phyloP scores from a whole-genome alignment of 352 stramenopile species.

The Phytophthora palmivora region DNA sequence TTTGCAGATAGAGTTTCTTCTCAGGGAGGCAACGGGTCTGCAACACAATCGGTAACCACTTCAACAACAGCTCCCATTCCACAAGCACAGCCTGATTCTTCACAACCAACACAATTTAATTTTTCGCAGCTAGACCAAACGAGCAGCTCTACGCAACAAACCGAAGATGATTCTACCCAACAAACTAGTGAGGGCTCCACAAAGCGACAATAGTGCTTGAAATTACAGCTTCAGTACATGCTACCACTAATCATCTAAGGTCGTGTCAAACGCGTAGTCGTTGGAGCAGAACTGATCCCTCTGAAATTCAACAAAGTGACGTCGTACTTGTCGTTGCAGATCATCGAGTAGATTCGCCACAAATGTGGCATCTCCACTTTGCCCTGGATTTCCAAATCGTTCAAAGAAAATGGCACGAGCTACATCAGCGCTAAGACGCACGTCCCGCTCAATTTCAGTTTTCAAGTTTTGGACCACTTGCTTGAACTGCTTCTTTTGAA shows the following conservation, averaged over 20 bases:
- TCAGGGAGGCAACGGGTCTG: conserved; percentile 2
- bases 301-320: conserved; percentile 16
- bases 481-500: conserved; percentile 24
- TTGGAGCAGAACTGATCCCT: not conserved
- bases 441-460: conserved; percentile 25
- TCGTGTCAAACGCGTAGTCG: not conserved
- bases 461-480: conserved; percentile 9
- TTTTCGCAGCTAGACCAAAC: conserved; percentile 17
- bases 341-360: conserved; percentile 19
- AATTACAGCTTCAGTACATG: too few relatives aligned
- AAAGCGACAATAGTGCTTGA: conserved; percentile 10
- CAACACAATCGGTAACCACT: not conserved
- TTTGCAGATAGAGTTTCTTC: conserved; percentile 9
- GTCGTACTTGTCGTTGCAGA: conserved; percentile 21
- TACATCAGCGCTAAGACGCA: conserved; percentile 8
- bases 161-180: not conserved
- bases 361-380: conserved; percentile 20
- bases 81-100: not conserved
- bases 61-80: not conserved
- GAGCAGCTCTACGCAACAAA: not conserved
- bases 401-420: conserved; percentile 20
- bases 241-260: not conserved
- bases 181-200: not conserved
- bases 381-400: conserved; percentile 7
- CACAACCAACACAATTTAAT: not conserved